Base-by-base conservation (phyloP, 2,329 filamentous ascomycete genomes). In the Alternaria gaisen region DNA sequence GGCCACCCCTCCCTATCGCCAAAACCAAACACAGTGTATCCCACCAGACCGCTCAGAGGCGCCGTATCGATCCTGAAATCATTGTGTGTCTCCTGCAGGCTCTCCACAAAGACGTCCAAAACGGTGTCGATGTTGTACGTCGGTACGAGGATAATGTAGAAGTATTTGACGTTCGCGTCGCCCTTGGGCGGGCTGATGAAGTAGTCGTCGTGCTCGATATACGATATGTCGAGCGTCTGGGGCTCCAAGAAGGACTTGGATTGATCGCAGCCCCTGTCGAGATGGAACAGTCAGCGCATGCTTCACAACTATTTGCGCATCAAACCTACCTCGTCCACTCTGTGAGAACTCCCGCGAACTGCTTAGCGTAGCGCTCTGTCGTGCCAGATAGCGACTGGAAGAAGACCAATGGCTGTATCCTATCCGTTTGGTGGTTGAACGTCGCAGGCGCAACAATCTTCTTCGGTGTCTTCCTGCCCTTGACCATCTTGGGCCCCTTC, bases 91-190 rank as follows among this genome's bases (percentile, higher is more conserved):
- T 99, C 94, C 74, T 91, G 86, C 6, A 99, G 82, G 76, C 97
- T 93, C 65, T 92, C 89, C 24, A 98, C 83, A 76, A 98, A 94
- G 16, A 88, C 94, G 73, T 94, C 91, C 68, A 97, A 88, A 67
- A 96, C 91, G 8, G 92, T 94, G 73, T 97, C 94, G 72, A 97
- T 97, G 74, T 98, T 96, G 83, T 97, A 98, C 65, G 91, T 94
- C 0, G 94, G 95, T 4, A 97, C 80, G 38, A 98, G 81, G 56
- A 98, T 84, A 40, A 96, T 83, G 79, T 98, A 99, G 70, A 97
- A 89, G 69, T 90, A 87, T 63, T 89, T 87, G 3, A 85, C 81
- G 22, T 83, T 78, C 2, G 82, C 76, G 26, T 81, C 76, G 5
- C 81, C 74, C 74, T 91, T 91, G 0, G 94, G 93, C 1, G 89